Evolutionary conservation across 1,284 basidiomycete genomes (phyloP).

Genomic region (Albatrellus sp.): DNA sequence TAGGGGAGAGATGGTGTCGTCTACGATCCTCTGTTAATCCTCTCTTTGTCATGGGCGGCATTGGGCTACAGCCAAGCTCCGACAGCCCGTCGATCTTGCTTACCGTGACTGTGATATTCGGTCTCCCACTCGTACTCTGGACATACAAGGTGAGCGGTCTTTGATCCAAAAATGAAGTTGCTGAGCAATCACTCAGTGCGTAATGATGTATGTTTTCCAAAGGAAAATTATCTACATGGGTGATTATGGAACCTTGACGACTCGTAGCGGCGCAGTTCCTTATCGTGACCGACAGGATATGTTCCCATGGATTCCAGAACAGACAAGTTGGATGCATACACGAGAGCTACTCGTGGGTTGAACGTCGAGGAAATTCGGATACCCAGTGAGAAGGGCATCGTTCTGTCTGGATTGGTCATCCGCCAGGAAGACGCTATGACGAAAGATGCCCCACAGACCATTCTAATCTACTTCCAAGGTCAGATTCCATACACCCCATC

Average conservation of each 20-base stretch:
- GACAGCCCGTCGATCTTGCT: slow-evolving; percentile 19
- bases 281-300: slow-evolving; percentile 21
- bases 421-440: not conserved
- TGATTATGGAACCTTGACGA: slow-evolving; percentile 10
- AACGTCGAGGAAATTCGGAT: slow-evolving; percentile 19
- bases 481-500: not conserved
- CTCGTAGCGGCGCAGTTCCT: not conserved
- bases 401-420: slow-evolving; percentile 20
- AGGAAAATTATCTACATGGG: slow-evolving; percentile 42
- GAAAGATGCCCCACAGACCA: slow-evolving; percentile 9
- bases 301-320: slow-evolving; percentile 28
- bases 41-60: not conserved
- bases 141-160: slow-evolving; percentile 26
- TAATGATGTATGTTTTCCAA: slow-evolving; percentile 37
- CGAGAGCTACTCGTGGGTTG: slow-evolving; percentile 16
- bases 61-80: slow-evolving; percentile 10
- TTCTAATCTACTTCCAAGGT: slow-evolving; percentile 30
- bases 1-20: no score
- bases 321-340: slow-evolving; percentile 19
- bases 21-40: no score
- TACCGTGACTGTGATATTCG: slow-evolving; percentile 20
- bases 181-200: slow-evolving; percentile 20
- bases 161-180: not conserved
- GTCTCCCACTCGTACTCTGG: slow-evolving; percentile 30
- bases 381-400: slow-evolving; percentile 12